Base-by-base conservation (phyloP, 2,329 filamentous ascomycete genomes). In the Colletotrichum musae region DNA sequence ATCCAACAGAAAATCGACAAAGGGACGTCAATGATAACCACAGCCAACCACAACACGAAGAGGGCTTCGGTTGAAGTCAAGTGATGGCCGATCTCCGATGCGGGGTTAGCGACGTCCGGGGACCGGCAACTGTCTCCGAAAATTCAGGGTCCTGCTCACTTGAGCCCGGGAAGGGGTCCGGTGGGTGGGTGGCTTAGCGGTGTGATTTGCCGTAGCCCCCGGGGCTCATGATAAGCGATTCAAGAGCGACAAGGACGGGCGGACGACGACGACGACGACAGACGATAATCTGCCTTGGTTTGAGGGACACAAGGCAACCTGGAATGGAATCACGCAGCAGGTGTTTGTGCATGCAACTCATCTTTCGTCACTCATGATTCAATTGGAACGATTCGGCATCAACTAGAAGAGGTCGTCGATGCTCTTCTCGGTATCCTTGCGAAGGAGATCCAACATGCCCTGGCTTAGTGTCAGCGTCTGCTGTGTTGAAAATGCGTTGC, bases 361-460 rank as follows among this genome's bases (percentile, higher is more conserved):
- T 2, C 13, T 54, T 28, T 64, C 28, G 39, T 66, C 16, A 59
- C 64, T 70, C 32, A 7, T 58, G 15, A 36, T 54, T 70, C 59
- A 45, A 58, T 60, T 67, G 39, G 32, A 36, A 36, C 59, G 32
- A 51, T 63, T 75, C 61, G 67, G 62, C 57, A 61, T 70, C 50
- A 48, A 47, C 52, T 78, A 96, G 74, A 97, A 91, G 69, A 99
- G 83, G 79, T 97, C 95, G 72, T 94, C 89, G 72, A 99, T 92
- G 16, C 92, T 91, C 83, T 98, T 98, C 79, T 98, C 95, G 9
- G 95, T 93, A 78, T 99, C 96, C 75, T 94, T 93, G 77, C 93
- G 93, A 77, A 99, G 97, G 76, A 99, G 82, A 39, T 97, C 94
- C 63, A 96, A 82, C 96, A 99, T 99, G 32, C 95, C 96, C 94